Conservation (phyloP, 306 rosid species). For the Prunus padus region DNA sequence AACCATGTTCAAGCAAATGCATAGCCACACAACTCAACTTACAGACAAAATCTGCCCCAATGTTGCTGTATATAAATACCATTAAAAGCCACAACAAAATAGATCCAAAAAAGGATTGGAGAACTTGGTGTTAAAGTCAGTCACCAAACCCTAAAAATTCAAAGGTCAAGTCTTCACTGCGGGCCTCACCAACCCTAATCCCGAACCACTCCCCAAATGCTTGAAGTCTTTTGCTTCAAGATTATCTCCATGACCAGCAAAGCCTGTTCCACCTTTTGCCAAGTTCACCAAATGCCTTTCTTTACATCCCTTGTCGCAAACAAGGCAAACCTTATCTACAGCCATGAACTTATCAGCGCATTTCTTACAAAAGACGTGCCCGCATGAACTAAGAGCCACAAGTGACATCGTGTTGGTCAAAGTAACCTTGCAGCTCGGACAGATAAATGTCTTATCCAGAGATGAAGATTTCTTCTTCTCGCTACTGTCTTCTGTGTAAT, state of each 20-base stretch:
- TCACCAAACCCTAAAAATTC: background rate
- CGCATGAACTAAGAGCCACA: constrained; percentile 87
- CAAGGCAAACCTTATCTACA: constrained; percentile 88
- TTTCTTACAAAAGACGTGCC: constrained; percentile 90
- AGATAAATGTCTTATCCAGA: constrained; percentile 61
- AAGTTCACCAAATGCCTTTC: constrained; percentile 75
- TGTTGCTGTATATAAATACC: background rate
- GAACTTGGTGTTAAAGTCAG: background rate
- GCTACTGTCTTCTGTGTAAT: constrained; percentile 72
- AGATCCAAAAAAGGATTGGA: background rate
- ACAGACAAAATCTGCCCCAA: background rate
- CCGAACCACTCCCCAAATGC: constrained; percentile 98
- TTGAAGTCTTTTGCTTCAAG: constrained; percentile 90
- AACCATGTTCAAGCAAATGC: background rate
- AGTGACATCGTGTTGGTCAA: constrained; percentile 79
- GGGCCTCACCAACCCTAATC: constrained; percentile 91
- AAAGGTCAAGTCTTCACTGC: constrained; percentile 63
- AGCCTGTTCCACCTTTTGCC: constrained; percentile 91
- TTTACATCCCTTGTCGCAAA: constrained; percentile 82
- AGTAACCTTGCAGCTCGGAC: constrained; percentile 96
- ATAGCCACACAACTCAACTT: background rate
- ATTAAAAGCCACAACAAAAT: background rate
- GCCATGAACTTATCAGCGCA: constrained; percentile 89
- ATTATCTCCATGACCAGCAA: constrained; percentile 78
- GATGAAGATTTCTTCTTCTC: constrained; percentile 60